Evolutionary conservation across 805 yeast genomes (phyloP), one percentile per base, ranked within the genome.

Genomic region (Candida ponderosae): DNA sequence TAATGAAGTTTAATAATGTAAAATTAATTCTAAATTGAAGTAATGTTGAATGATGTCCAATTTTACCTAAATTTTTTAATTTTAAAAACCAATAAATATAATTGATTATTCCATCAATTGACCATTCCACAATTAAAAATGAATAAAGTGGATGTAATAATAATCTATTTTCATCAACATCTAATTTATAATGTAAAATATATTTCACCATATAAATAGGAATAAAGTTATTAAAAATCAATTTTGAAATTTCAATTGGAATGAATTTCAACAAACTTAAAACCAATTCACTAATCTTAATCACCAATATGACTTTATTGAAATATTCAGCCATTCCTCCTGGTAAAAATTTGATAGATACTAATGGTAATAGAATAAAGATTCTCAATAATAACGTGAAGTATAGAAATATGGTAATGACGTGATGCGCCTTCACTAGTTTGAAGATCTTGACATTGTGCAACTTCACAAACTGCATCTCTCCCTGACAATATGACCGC

Each of bases 301-400:
- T 8, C 4, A 20, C 11, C 6, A 38, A 27, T 4, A 29, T 28
- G 2, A 45, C 32, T 11, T 13, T 29, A 15, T 37, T 37, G 46
- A 77, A 72, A 57, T 78, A 81, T 45, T 74, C 82, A 32, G 84
- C 83, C 11, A 81, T 75, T 0, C 86, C 88, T 6, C 81, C 86
- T 2, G 87, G 82, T 17, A 81, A 54, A 45, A 78, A 81, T 44
- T 63, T 65, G 24, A 76, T 56, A 0, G 86, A 83, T n/a, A 78
- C 85, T 19, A 81, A 57, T 1, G 85, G 84, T 32, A 75, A 58
- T 23, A 81, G 57, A 1, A 79, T 57, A 13, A 67, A 38, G 43
- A 79, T 65, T 33, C 90, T 56, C 3, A 65, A 36, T 57, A 60
- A 41, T 14, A 63, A 35, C 10, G 62, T 60, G 17, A 45, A 37